phyloP scores from a whole-genome alignment of 202 grass and related monocot genomes.

The Panicum virgatum region DNA sequence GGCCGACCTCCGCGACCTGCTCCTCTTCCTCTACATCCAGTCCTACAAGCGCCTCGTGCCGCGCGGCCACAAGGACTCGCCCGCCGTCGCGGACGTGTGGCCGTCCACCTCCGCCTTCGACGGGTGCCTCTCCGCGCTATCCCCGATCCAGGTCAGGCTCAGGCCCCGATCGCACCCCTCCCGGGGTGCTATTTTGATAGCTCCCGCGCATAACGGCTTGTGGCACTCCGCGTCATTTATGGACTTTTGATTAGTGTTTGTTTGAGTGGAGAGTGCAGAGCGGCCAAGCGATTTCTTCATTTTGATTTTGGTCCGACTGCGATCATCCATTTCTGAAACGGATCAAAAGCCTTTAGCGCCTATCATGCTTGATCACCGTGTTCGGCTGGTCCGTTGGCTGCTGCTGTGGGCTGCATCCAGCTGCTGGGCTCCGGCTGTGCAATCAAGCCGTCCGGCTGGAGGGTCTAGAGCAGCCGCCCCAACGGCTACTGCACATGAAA shows the following conservation, averaged over 20 bases:
- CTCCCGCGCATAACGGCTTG: background rate
- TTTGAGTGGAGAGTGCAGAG: conserved; percentile 27
- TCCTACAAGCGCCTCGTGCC: conserved; percentile 92
- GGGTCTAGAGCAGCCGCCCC: too few species aligned
- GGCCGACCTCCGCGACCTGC: conserved; percentile 73
- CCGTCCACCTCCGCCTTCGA: conserved; percentile 96
- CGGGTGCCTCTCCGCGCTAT: conserved; percentile 83
- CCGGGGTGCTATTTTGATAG: background rate
- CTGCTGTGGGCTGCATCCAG: too few species aligned
- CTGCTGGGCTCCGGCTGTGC: too few species aligned
- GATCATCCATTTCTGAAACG: background rate
- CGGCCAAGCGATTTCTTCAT: background rate
- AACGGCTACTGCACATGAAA: too few species aligned
- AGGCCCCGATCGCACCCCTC: conserved; percentile 2
- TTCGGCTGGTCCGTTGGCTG: too few species aligned
- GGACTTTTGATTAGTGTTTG: background rate
- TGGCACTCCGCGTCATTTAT: background rate
- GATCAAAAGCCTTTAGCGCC: background rate
- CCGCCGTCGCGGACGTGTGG: conserved; percentile 85
- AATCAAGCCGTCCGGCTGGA: too few species aligned
- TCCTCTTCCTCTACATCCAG: conserved; percentile 94
- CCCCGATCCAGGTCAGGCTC: conserved; percentile 85
- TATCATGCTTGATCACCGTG: background rate
- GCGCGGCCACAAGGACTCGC: conserved; percentile 81
- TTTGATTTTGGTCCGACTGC: background rate